Base-by-base conservation (phyloP, 352 stramenopile species). In the Thalassiosira mediterranea region DNA sequence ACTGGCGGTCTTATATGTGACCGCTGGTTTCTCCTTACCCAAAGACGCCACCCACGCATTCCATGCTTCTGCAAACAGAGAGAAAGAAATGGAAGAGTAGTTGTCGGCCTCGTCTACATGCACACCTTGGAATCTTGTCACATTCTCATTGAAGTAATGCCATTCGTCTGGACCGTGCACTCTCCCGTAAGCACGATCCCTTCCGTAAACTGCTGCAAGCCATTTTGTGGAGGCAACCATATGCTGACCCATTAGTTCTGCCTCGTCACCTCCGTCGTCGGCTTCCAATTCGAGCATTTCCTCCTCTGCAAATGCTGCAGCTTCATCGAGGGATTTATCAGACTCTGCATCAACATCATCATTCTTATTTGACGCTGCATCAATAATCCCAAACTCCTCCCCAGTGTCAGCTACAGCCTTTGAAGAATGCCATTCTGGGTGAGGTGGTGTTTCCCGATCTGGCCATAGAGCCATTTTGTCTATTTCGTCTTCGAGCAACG, bases 371-470 rank as follows among this genome's bases (percentile, higher is more conserved):
- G 34, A 28, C 1, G 10, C 19, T 23, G 63, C 31, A 44, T 56
- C 44, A 52, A 74, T 74, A 23, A 74, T n/a, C 2, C 64, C 64
- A 59, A 74, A 74, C 1, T 38, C 21, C 21, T 74, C 64, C 13
- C 53, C 53, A 29, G 53, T 74, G 15, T 11, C 37, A n/a, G 48
- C n/a, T 1, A 67, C 25, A 17, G 34, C 15, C 2, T n/a, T 51
- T 11, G 40, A 26, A n/a, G 64, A 67, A 17, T 59, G 10, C 64
- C 64, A 74, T 10, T 48, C 46, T 5, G 34, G 5, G 29, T 71
- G 29, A 29, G 58, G 58, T 31, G 58, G 58, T 1, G 23, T 2
- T 8, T 63, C 61, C 13, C 31, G 21, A 23, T 10, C 23, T 4
- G 48, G 7, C 40, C 40, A 67, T 11, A n/a, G 1, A 17, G 52